phyloP scores from a whole-genome alignment of 2,329 filamentous ascomycete species.

The Epichloe typhina region DNA sequence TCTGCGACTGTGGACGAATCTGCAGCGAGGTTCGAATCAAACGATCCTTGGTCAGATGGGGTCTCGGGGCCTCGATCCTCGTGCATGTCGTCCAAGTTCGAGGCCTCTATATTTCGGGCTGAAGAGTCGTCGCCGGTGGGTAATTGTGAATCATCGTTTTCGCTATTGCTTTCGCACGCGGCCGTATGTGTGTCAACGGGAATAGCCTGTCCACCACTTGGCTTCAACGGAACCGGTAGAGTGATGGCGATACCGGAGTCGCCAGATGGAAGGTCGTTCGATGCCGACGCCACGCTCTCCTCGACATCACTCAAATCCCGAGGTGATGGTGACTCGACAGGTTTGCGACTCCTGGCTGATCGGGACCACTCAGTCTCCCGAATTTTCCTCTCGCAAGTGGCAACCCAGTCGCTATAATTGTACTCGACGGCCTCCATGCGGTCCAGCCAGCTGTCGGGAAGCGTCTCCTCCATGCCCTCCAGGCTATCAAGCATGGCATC shows the following conservation, averaged over 20 bases:
- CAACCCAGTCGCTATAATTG: constrained; percentile 69
- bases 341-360: not conserved
- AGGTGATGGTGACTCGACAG: not conserved
- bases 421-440: constrained; percentile 68
- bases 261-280: not conserved
- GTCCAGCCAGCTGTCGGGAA: constrained; percentile 82
- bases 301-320: not conserved
- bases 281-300: not conserved
- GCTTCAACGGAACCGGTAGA: not conserved
- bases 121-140: not conserved
- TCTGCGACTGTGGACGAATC: constrained; percentile 2
- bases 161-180: not conserved
- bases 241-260: not conserved
- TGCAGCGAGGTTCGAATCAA: not conserved
- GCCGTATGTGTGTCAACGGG: not conserved
- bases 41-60: not conserved
- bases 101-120: not conserved
- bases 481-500: constrained; percentile 79
- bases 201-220: not conserved
- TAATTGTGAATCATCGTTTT: not conserved
- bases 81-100: not conserved
- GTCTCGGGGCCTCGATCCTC: not conserved
- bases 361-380: constrained; percentile 46
- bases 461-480: constrained; percentile 69
- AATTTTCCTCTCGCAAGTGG: constrained; percentile 62